Percentiles rank a stretch among this genome's conserved stretches.
These are phyloP conservation scores for Fusarium sp. DNA, from an alignment of 2,329 filamentous ascomycete genomes.

Conservation along the genomic window DNA sequence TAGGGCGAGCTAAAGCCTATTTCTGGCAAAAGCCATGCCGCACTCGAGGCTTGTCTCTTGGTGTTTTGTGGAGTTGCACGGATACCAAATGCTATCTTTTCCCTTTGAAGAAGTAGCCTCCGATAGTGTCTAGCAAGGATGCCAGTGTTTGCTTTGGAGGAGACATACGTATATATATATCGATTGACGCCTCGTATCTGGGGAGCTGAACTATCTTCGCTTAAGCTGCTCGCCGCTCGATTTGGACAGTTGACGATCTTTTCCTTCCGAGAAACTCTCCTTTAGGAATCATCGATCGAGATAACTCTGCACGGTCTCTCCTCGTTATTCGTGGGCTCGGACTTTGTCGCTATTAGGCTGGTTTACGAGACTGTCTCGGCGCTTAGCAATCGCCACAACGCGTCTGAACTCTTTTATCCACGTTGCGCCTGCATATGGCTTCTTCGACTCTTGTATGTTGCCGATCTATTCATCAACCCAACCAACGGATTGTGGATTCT, in stretches of 20 bases:
- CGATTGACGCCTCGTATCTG: background rate
- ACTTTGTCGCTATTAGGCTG: background rate
- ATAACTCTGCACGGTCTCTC: background rate
- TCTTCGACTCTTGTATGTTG: conserved; percentile 33
- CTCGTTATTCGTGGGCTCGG: background rate
- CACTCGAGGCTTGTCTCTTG: background rate
- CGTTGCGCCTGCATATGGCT: conserved; percentile 16
- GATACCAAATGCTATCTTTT: background rate
- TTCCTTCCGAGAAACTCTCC: background rate
- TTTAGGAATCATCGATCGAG: background rate
- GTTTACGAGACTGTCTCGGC: conserved; percentile 5
- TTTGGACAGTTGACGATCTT: background rate
- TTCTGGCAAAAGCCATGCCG: background rate
- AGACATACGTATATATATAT: background rate
- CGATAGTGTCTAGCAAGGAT: background rate
- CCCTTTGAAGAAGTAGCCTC: conserved; percentile 1
- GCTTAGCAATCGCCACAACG: background rate
- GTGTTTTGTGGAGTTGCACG: background rate
- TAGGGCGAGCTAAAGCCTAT: background rate
- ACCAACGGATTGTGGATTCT: background rate
- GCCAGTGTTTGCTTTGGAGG: background rate
- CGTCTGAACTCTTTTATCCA: background rate
- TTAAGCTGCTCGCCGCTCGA: background rate
- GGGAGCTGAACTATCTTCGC: background rate
- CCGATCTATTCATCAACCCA: background rate